phyloP scores from a whole-genome alignment of 345 rosid genomes.

The Turritis glabra region DNA sequence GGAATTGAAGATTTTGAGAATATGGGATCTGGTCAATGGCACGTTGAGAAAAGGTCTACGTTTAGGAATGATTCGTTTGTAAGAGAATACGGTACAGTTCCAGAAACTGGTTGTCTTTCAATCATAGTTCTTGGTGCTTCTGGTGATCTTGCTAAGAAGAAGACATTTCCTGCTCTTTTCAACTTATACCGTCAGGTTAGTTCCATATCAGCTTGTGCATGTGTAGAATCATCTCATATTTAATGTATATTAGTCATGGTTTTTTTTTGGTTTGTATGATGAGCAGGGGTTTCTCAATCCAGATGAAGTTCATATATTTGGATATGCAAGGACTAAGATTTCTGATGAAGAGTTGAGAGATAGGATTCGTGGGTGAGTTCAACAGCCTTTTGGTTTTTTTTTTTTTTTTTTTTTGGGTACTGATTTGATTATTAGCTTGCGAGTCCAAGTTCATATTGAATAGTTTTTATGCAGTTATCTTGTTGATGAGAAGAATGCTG shows the following conservation, averaged over 20 bases:
- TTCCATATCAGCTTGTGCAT: neutral
- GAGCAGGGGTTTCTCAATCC: conserved; percentile 79
- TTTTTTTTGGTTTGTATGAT: conserved; percentile 19
- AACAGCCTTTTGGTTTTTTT: neutral
- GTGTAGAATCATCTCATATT: neutral
- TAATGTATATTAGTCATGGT: neutral
- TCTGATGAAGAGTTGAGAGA: conserved; percentile 81
- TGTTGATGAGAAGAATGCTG: conserved; percentile 48
- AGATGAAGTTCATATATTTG: conserved; percentile 84
- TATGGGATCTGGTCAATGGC: conserved; percentile 68
- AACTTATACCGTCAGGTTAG: conserved; percentile 89
- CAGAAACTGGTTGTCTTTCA: conserved; percentile 85
- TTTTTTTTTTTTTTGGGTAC: neutral
- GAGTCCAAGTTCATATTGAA: neutral
- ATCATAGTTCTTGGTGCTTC: conserved; percentile 94
- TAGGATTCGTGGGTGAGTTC: conserved; percentile 65
- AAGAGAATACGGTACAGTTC: conserved; percentile 44
- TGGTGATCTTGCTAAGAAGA: conserved; percentile 99
- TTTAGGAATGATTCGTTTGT: conserved; percentile 50
- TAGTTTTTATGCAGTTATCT: conserved; percentile 61
- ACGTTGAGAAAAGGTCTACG: conserved; percentile 62
- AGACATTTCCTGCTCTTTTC: conserved; percentile 98
- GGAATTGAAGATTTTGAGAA: conserved; percentile 32
- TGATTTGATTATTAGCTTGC: neutral
- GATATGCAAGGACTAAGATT: conserved; percentile 97